These are phyloP conservation scores for Cytospora leucostoma DNA, from an alignment of 2,329 filamentous ascomycete genomes.

Conservation along the genomic window DNA sequence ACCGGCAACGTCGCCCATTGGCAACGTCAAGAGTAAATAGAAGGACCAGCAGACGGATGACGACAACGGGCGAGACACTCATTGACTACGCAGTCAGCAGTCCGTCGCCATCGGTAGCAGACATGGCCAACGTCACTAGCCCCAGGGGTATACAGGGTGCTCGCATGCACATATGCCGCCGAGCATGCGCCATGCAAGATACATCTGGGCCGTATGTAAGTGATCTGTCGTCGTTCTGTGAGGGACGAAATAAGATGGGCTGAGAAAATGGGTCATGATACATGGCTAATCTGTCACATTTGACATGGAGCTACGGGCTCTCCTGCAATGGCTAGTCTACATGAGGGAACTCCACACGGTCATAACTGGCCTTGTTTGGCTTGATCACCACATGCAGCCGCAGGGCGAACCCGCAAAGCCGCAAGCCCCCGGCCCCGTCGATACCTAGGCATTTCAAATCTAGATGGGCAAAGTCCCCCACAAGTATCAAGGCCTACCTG, in stretches of 20 bases:
- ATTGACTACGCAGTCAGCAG: background rate
- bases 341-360: background rate
- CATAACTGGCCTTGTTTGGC: too few relatives aligned
- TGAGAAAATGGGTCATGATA: background rate
- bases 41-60: background rate
- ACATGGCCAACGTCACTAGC: background rate
- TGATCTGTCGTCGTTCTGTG: background rate
- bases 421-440: too few relatives aligned
- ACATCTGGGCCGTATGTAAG: background rate
- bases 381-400: too few relatives aligned
- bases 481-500: too few relatives aligned
- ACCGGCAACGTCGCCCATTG: too few relatives aligned
- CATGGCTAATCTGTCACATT: background rate
- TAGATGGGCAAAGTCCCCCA: too few relatives aligned
- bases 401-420: too few relatives aligned
- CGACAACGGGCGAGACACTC: background rate
- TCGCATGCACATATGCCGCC: constrained; percentile 1
- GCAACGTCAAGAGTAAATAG: too few relatives aligned
- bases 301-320: background rate
- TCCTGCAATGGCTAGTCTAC: background rate
- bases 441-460: too few relatives aligned
- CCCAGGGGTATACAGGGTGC: background rate
- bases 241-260: background rate
- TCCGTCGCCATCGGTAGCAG: background rate
- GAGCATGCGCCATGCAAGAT: background rate